These are phyloP conservation scores for Ustilago loliicola DNA, from an alignment of 1,284 basidiomycete species.

Conservation along the genomic window DNA sequence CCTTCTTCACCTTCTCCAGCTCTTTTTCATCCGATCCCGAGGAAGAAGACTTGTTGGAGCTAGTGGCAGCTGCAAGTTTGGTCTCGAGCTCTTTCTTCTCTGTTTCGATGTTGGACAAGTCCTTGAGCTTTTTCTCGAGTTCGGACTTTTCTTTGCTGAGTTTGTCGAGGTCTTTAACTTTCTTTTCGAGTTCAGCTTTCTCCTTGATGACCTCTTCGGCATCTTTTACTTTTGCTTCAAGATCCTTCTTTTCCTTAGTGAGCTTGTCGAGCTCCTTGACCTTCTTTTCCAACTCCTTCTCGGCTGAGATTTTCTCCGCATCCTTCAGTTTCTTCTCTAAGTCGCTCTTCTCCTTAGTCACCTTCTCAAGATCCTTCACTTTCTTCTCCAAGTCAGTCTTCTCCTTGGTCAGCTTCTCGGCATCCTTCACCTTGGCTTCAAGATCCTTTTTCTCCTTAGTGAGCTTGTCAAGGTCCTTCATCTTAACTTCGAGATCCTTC, in stretches of 20 bases:
- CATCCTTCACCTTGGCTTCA: too few relatives aligned
- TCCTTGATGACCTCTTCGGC: slow-evolving; percentile 17
- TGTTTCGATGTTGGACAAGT: slow-evolving; percentile 75
- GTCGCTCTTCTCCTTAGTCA: slow-evolving; percentile 41
- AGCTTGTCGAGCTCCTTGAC: slow-evolving; percentile 37
- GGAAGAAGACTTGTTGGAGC: slow-evolving; percentile 9
- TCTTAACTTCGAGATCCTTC: too few relatives aligned
- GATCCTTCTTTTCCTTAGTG: slow-evolving; percentile 40
- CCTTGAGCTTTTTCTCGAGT: slow-evolving; percentile 76
- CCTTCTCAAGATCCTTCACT: slow-evolving; percentile 37
- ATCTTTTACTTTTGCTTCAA: slow-evolving; percentile 12
- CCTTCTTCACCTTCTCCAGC: slow-evolving; percentile 32
- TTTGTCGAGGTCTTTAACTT: slow-evolving; percentile 26
- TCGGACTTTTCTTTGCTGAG: slow-evolving; percentile 44
- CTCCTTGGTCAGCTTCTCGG: slow-evolving; percentile 92
- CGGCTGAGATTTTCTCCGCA: slow-evolving; percentile 13
- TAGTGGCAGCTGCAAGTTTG: slow-evolving; percentile 23
- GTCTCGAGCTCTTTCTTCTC: slow-evolving; percentile 19
- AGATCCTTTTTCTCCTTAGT: too few relatives aligned
- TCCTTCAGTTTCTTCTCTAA: slow-evolving; percentile 14
- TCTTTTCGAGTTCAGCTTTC: slow-evolving; percentile 26
- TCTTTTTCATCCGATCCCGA: neutral
- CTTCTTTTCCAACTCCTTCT: slow-evolving; percentile 25
- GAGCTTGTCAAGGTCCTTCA: too few relatives aligned
- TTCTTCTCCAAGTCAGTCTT: slow-evolving; percentile 73